Evolutionary conservation across 2,329 filamentous ascomycete species (phyloP).

Genomic region (Cladophialophora exuberans): DNA sequence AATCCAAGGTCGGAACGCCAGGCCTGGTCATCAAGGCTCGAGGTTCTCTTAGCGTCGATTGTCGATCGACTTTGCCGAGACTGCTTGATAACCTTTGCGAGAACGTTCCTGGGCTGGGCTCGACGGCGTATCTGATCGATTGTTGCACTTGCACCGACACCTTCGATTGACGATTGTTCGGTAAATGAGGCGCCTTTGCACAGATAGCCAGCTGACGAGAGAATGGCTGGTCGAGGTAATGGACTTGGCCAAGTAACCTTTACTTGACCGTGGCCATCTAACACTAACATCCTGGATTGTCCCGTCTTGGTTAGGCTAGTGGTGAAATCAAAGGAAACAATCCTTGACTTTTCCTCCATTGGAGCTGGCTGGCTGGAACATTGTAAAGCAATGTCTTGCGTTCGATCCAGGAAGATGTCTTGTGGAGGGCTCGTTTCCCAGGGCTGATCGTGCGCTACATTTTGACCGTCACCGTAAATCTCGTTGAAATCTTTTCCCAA

Average conservation of each 20-base stretch:
- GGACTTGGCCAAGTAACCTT: conserved; percentile 46
- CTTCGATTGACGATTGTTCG: background rate
- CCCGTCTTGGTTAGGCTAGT: conserved; percentile 47
- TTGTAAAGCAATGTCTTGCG: conserved; percentile 50
- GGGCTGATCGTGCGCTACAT: conserved; percentile 30
- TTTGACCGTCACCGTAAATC: conserved; percentile 43
- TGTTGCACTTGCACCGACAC: background rate
- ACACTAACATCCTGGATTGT: conserved; percentile 57
- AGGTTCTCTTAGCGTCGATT: conserved; percentile 19
- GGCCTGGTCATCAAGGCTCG: conserved; percentile 26
- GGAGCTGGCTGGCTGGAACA: conserved; percentile 50
- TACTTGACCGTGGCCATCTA: conserved; percentile 57
- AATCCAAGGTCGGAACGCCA: conserved; percentile 28
- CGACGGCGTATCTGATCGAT: conserved; percentile 19
- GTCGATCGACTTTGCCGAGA: conserved; percentile 21
- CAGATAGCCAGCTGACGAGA: conserved; percentile 24
- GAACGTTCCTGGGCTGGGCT: conserved; percentile 23
- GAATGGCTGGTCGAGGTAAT: conserved; percentile 16
- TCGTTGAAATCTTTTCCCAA: conserved; percentile 55
- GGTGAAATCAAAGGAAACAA: conserved; percentile 66
- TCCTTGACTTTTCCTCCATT: conserved; percentile 50
- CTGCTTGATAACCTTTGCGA: conserved; percentile 23
- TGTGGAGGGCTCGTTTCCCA: conserved; percentile 47
- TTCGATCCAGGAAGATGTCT: conserved; percentile 49
- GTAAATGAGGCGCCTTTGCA: conserved; percentile 18